Base-by-base conservation (phyloP, 2,329 filamentous ascomycete species). In the Penicillium sp. region DNA sequence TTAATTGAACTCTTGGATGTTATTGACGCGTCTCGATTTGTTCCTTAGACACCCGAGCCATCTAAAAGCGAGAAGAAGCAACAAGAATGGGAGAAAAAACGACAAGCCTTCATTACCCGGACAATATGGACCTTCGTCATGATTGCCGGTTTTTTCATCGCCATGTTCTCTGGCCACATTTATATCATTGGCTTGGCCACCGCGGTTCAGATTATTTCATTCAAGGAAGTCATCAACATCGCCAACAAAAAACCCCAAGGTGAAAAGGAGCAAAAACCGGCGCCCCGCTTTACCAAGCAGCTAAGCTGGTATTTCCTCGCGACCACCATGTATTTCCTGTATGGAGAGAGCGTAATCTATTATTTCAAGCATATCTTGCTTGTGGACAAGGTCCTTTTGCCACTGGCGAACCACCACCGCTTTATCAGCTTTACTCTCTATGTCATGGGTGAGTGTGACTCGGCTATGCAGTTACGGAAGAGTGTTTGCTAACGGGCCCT, bases 381-480 rank as follows among this genome's bases (percentile, higher is more conserved):
- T 56, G 92, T 99, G 44, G 94, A 99, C 77, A 90, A 89, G 75
- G 89, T 97, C 44, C 81, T 99, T 58, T 81, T 97, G 55, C 94
- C 94, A 8, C 86, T 99, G 72, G 92, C 94, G 52, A 97, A 93
- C 15, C 94, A 99, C 78, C 94, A 99, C 74, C 85, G 94, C 65
- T 99, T 99, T 81, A 97, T 99, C 74, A 96, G 92, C 80, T 97
- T 99, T 71, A 89, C 95, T 76, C 89, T 99, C 65, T 99, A 99
- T 77, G 89, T 97, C 55, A 93, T 97, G 73, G 94, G 92, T 95
- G 77, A 63, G 87, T 77, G 14, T 29, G 4, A 33, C 25, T 47
- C 31, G 12, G 11, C 3, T 22, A 5, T 40, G 29, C 53, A 12
- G 31, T 44, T 29, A 12, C 18, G 15, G 50, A 11, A 23, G 23